phyloP scores from a whole-genome alignment of 2,329 filamentous ascomycete genomes.

The Calonectria crousiana region DNA sequence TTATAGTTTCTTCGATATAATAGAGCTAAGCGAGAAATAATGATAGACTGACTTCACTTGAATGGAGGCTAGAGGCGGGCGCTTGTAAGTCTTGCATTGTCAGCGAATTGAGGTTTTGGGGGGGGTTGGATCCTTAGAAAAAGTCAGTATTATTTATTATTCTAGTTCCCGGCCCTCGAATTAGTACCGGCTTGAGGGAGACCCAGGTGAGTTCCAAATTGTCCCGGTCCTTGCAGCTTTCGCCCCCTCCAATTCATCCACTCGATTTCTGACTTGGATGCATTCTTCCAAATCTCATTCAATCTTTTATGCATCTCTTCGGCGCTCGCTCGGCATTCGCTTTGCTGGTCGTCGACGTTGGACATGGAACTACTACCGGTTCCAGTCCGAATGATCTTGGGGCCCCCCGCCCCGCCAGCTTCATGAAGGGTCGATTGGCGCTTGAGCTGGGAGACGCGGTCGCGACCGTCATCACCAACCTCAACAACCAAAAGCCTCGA shows the following conservation, averaged over 20 bases:
- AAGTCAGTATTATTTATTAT: constrained; percentile 12
- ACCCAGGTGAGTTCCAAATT: neutral
- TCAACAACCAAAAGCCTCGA: neutral
- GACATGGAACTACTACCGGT: neutral
- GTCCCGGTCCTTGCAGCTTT: neutral
- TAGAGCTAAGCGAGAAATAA: neutral
- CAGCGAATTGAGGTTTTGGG: neutral
- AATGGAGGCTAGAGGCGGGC: neutral
- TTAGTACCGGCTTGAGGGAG: neutral
- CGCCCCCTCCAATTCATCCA: constrained; percentile 4
- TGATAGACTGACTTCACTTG: neutral
- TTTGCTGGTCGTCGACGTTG: too few relatives aligned
- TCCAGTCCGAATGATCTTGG: neutral
- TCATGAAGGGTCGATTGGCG: neutral
- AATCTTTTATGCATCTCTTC: neutral
- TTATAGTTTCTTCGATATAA: neutral
- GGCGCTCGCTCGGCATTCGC: neutral
- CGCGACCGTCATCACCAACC: neutral
- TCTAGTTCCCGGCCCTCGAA: neutral
- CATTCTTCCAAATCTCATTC: neutral
- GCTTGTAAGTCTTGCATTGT: neutral
- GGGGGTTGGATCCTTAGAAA: neutral
- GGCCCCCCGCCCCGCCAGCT: neutral
- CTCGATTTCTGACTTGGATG: neutral
- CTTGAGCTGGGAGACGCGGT: too few relatives aligned